Conservation (phyloP, 345 rosid genomes). For the Cardiospermum halicacabum region DNA sequence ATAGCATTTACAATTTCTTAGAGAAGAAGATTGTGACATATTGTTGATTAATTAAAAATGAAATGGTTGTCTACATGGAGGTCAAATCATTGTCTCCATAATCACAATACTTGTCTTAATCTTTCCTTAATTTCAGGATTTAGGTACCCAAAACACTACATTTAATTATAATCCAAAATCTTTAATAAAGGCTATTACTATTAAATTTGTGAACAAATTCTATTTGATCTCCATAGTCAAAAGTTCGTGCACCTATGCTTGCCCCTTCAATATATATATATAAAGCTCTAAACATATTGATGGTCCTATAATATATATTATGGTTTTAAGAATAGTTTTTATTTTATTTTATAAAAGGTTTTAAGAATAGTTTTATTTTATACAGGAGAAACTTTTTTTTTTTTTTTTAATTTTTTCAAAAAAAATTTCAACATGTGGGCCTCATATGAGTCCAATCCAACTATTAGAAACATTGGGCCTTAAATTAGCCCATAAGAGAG, state of each 20-base stretch:
- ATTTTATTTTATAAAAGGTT: too few species aligned
- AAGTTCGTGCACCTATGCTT: conserved; percentile 6
- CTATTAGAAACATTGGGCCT: too few species aligned
- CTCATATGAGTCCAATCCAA: not conserved
- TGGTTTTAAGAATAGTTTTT: too few species aligned
- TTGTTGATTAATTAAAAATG: not conserved
- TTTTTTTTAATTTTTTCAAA: too few species aligned
- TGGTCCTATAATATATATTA: too few species aligned
- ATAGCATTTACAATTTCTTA: not conserved
- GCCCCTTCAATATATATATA: too few species aligned
- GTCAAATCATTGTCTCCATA: conserved; percentile 21
- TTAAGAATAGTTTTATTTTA: too few species aligned
- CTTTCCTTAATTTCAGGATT: conserved; percentile 18
- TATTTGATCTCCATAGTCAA: not conserved
- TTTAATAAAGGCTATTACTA: not conserved
- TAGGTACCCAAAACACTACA: conserved; percentile 2
- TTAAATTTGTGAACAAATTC: not conserved
- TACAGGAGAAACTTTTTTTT: too few species aligned
- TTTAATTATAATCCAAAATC: not conserved
- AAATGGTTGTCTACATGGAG: conserved; percentile 12
- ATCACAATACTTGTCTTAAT: conserved; percentile 1
- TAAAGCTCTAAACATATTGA: too few species aligned
- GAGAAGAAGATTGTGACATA: conserved; percentile 14
- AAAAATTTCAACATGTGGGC: not conserved
- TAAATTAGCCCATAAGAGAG: too few species aligned